Percentiles rank a stretch among this genome's conserved stretches.
Evolutionary conservation across 495 filamentous ascomycete species (phyloP).

Genomic region (Cladorrhinum samala): DNA sequence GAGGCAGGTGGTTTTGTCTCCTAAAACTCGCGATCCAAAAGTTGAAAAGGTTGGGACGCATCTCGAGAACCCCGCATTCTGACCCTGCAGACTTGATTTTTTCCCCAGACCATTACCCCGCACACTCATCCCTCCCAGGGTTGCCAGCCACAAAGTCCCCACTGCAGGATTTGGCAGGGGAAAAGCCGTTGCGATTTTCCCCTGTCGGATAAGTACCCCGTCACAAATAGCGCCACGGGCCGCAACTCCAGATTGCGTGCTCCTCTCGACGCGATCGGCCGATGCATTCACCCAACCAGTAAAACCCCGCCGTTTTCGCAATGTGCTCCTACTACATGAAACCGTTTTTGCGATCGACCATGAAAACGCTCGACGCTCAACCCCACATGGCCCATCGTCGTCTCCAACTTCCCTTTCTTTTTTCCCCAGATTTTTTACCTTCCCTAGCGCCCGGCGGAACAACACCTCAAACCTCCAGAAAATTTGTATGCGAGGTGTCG

Average conservation of each 20-base stretch:
- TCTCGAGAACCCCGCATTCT: background rate
- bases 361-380: background rate
- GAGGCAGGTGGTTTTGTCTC: slow-evolving; percentile 13
- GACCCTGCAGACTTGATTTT: slow-evolving; percentile 3
- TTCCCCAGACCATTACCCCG: slow-evolving; percentile 10
- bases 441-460: background rate
- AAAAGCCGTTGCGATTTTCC: background rate
- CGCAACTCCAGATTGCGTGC: slow-evolving; percentile 30
- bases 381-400: too few relatives aligned
- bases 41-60: slow-evolving; percentile 6
- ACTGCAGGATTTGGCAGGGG: slow-evolving; percentile 12
- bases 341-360: slow-evolving; percentile 10
- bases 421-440: background rate
- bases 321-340: slow-evolving; percentile 16
- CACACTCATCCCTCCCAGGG: background rate
- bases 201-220: slow-evolving; percentile 14
- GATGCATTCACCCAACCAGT: slow-evolving; percentile 25
- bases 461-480: background rate
- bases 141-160: slow-evolving; percentile 2
- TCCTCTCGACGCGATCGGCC: slow-evolving; percentile 12
- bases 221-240: slow-evolving; percentile 22
- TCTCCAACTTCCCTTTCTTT: slow-evolving; percentile 6
- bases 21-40: slow-evolving; percentile 7
- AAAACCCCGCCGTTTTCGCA: background rate
- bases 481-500: background rate